Percentiles rank a stretch among this genome's conserved stretches.
Conservation (phyloP, 805 yeast genomes). For the Cyberlindnera xishuangbannaensis region DNA sequence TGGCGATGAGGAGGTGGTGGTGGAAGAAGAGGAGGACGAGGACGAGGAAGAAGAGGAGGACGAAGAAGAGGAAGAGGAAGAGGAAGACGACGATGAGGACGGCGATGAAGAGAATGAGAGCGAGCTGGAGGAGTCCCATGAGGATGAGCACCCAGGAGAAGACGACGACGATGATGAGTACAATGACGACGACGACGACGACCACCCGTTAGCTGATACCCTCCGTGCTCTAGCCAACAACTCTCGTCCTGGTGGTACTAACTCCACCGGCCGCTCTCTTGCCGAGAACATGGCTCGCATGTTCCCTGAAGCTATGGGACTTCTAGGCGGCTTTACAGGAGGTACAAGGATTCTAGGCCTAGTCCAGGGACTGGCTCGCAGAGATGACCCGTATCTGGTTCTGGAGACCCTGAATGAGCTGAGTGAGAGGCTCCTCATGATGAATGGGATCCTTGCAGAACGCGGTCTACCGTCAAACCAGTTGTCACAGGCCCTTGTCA, state of each 20-base stretch:
- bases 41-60: too few species aligned
- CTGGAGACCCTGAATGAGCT: conserved; percentile 62
- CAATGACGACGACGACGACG: neutral
- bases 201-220: neutral
- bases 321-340: conserved; percentile 25
- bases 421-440: conserved; percentile 60
- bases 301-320: conserved; percentile 34
- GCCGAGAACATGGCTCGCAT: conserved; percentile 29
- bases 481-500: conserved; percentile 49
- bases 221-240: neutral
- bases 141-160: conserved; percentile 17
- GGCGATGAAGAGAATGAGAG: too few species aligned
- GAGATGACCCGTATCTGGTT: conserved; percentile 53
- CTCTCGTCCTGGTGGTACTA: neutral
- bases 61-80: too few species aligned
- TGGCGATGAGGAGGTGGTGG: too few species aligned
- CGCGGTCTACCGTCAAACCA: conserved; percentile 55
- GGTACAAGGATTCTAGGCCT: conserved; percentile 23
- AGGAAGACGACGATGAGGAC: too few species aligned
- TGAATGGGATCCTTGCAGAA: conserved; percentile 58
- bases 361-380: conserved; percentile 13
- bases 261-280: conserved; percentile 4
- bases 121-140: too few species aligned
- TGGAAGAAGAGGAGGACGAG: too few species aligned
- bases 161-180: conserved; percentile 14